A percentile compares a stretch with the other conserved stretches of the same genome.
Evolutionary conservation across 73 alveolate species (phyloP).

Genomic region (Tetrahymena borealis): DNA sequence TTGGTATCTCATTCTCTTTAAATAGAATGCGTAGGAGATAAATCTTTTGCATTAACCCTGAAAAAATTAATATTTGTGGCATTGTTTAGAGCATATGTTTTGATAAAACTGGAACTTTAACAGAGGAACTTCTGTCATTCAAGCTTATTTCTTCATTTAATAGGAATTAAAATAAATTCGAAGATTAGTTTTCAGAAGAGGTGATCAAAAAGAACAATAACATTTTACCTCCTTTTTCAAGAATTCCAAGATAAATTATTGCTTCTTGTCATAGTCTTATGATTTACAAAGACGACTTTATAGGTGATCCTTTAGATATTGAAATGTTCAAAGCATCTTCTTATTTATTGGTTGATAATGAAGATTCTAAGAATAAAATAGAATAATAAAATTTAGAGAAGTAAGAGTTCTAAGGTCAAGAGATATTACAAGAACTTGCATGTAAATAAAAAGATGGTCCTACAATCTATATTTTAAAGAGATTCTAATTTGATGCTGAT

Average conservation of each 20-base stretch:
- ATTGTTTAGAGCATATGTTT: conserved; percentile 73
- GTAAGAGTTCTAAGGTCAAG: background rate
- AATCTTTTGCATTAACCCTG: conserved; percentile 74
- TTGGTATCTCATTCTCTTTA: conserved; percentile 59
- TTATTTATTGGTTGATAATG: conserved; percentile 70
- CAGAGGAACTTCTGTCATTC: conserved; percentile 49
- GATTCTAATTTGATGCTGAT: conserved; percentile 81
- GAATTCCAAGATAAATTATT: conserved; percentile 30
- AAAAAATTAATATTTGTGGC: conserved; percentile 82
- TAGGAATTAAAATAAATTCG: conserved; percentile 2
- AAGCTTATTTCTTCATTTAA: background rate
- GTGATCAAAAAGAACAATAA: background rate
- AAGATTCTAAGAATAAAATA: conserved; percentile 23
- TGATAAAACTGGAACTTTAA: conserved; percentile 96
- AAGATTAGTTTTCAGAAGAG: background rate
- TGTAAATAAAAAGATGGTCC: background rate
- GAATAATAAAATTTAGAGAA: background rate
- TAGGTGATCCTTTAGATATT: conserved; percentile 96
- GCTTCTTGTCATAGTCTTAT: conserved; percentile 87
- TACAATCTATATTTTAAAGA: conserved; percentile 42
- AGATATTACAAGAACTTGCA: background rate
- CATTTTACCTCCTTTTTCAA: background rate
- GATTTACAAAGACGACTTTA: conserved; percentile 64
- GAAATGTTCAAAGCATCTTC: conserved; percentile 88
- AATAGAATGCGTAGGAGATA: conserved; percentile 60